Conservation (phyloP, 2,329 filamentous ascomycete species). For the Furcasterigmium furcatum region DNA sequence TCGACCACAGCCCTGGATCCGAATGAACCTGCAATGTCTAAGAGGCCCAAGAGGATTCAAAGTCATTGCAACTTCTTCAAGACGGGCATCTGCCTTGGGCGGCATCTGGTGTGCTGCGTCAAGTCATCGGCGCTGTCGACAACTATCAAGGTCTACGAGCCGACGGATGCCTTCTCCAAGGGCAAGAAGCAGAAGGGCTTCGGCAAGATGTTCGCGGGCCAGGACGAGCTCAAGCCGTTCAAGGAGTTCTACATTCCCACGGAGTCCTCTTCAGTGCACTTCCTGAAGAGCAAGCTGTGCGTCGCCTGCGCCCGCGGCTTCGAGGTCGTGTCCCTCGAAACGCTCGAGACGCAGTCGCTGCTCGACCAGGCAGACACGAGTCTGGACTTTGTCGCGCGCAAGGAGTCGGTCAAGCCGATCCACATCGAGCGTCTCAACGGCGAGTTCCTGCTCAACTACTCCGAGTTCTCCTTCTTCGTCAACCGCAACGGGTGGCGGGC, state of each 20-base stretch:
- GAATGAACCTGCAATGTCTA: slow-evolving; percentile 75
- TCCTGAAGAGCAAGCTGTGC: slow-evolving; percentile 93
- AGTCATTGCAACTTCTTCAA: slow-evolving; percentile 99
- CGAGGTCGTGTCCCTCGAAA: slow-evolving; percentile 94
- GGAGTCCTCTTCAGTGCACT: slow-evolving; percentile 97
- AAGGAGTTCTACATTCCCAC: slow-evolving; percentile 99
- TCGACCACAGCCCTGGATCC: slow-evolving; percentile 82
- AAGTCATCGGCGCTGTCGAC: slow-evolving; percentile 91
- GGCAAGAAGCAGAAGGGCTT: slow-evolving; percentile 95
- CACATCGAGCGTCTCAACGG: slow-evolving; percentile 96
- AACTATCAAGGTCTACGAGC: slow-evolving; percentile 99
- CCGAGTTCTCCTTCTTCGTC: slow-evolving; percentile 98
- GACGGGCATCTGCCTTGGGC: slow-evolving; percentile 88
- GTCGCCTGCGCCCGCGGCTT: slow-evolving; percentile 95
- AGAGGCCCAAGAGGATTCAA: slow-evolving; percentile 91
- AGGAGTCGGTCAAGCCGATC: slow-evolving; percentile 90
- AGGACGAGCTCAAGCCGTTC: slow-evolving; percentile 94
- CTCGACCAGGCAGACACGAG: slow-evolving; percentile 97
- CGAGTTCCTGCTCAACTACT: slow-evolving; percentile 97
- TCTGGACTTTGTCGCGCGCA: slow-evolving; percentile 91
- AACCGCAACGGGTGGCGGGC: slow-evolving; percentile 98
- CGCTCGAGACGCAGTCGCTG: slow-evolving; percentile 94
- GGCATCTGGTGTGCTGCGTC: slow-evolving; percentile 93
- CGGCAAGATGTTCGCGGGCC: slow-evolving; percentile 92
- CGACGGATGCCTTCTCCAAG: slow-evolving; percentile 89